Percentiles rank a stretch among this genome's conserved stretches.
phyloP scores from a whole-genome alignment of 2,329 filamentous ascomycete species.

The Arthrocladium fulminans region DNA sequence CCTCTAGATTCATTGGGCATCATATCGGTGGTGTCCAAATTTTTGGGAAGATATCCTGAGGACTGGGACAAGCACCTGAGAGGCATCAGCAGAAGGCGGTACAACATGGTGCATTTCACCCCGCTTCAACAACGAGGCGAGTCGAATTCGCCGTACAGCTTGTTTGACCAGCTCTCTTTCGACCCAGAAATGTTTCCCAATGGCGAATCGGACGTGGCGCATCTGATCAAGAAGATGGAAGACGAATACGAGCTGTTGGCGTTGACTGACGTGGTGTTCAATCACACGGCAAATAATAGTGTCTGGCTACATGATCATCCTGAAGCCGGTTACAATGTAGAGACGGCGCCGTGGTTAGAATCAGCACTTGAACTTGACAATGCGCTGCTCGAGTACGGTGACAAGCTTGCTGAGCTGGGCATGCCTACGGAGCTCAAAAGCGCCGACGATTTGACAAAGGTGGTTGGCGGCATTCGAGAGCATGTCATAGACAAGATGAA shows the following conservation, averaged over 20 bases:
- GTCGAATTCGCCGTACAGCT: slow-evolving; percentile 95
- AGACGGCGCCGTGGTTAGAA: slow-evolving; percentile 68
- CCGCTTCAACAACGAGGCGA: slow-evolving; percentile 78
- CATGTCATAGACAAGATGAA: slow-evolving; percentile 68
- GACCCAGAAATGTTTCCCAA: slow-evolving; percentile 73
- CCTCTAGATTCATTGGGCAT: slow-evolving; percentile 81
- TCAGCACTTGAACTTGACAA: slow-evolving; percentile 66
- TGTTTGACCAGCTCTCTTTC: slow-evolving; percentile 85
- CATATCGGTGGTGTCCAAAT: slow-evolving; percentile 93
- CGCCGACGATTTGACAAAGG: slow-evolving; percentile 61
- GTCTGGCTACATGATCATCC: slow-evolving; percentile 90
- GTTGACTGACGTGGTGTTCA: slow-evolving; percentile 93
- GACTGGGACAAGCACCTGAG: slow-evolving; percentile 85
- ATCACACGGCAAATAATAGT: slow-evolving; percentile 94
- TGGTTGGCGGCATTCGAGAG: slow-evolving; percentile 78
- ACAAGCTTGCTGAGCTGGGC: slow-evolving; percentile 55
- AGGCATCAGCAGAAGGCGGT: slow-evolving; percentile 81
- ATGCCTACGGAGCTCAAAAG: slow-evolving; percentile 66
- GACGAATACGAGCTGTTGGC: slow-evolving; percentile 74
- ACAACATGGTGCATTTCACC: slow-evolving; percentile 99
- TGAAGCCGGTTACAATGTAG: slow-evolving; percentile 88
- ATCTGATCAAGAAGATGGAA: slow-evolving; percentile 73
- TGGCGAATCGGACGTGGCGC: slow-evolving; percentile 71
- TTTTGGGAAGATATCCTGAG: slow-evolving; percentile 84
- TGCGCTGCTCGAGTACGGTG: slow-evolving; percentile 58